Base-by-base conservation (phyloP, 1,139 yeast genomes). In the Kodamaea derodonti region DNA sequence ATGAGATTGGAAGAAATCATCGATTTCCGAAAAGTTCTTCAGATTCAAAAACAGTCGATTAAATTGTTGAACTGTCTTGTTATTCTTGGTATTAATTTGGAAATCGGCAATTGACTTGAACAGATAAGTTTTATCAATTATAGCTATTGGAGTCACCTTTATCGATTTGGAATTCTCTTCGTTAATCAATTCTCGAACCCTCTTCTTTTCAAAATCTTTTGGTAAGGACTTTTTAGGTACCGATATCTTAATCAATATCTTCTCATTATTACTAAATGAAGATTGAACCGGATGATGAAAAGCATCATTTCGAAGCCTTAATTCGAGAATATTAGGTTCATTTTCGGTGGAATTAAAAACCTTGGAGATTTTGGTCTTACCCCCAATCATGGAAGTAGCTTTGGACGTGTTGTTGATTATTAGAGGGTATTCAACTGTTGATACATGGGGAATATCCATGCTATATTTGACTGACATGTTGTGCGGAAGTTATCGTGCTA, bases 51-150 rank as follows among this genome's bases (percentile, higher is more conserved):
- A 43, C 4, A 47, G 36, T 10, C 51, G 41, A 32, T 60, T 57
- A 40, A 62, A 60, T 11, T 59, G 58, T 39, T 66, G 69, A 9
- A 58, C 58, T 41, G 77, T 68, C 14, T 60, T 51, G 11, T 84
- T 82, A 44, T 76, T 71, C 36, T 72, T 74, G 14, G 90, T 75
- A 23, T 74, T 64, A 41, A 78, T 75, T 54, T 90, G 98, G 54
- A 87, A 92, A 58, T 92, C 98, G 1, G 92, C 80, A 69, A 92
- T 77, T 39, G 85, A 87, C 46, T 95, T 74, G 56, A 90, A 92
- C 46, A 85, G 75, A 49, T 79, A 83, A 13, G 84, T 84, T 40
- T 78, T 75, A 46, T 80, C 78, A 15, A 88, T 68, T 13, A 87
- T 72, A 1, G 83, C 92, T 4, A 77, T 70, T 0, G 95, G 92